Conservation (phyloP, 805 yeast species). For the Kurtzmaniella fragi region DNA sequence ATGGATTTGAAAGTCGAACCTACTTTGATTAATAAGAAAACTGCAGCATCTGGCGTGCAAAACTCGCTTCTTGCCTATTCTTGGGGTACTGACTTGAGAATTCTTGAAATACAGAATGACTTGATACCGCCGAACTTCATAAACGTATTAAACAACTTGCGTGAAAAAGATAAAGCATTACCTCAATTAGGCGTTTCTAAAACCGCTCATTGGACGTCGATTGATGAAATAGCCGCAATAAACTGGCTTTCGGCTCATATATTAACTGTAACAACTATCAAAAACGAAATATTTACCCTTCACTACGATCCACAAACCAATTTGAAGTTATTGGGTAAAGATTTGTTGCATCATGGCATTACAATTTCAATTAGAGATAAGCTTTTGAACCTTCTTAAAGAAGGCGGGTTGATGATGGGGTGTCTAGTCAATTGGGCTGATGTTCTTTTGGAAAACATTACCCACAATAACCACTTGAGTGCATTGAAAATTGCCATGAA, state of each 20-base stretch:
- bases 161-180: constrained; percentile 33
- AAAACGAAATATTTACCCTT: constrained; percentile 2
- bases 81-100: constrained; percentile 58
- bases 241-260: constrained; percentile 47
- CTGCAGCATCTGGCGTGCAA: constrained; percentile 7
- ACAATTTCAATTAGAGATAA: constrained; percentile 11
- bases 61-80: constrained; percentile 56
- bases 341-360: constrained; percentile 2
- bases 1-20: too few relatives aligned
- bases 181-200: constrained; percentile 21
- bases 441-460: constrained; percentile 43
- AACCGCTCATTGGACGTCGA: constrained; percentile 19
- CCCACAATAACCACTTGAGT: constrained; percentile 42
- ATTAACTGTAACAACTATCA: constrained; percentile 17
- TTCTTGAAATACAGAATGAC: constrained; percentile 45
- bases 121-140: constrained; percentile 26
- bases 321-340: background rate
- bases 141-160: constrained; percentile 21
- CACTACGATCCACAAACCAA: background rate
- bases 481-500: constrained; percentile 55
- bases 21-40: too few relatives aligned
- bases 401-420: constrained; percentile 41
- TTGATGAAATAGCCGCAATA: constrained; percentile 36
- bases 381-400: background rate
- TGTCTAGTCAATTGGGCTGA: constrained; percentile 69